Percentiles rank a stretch among this genome's conserved stretches.
These are phyloP conservation scores for Trichosporon inkin DNA, from an alignment of 1,284 basidiomycete species.

Conservation along the genomic window DNA sequence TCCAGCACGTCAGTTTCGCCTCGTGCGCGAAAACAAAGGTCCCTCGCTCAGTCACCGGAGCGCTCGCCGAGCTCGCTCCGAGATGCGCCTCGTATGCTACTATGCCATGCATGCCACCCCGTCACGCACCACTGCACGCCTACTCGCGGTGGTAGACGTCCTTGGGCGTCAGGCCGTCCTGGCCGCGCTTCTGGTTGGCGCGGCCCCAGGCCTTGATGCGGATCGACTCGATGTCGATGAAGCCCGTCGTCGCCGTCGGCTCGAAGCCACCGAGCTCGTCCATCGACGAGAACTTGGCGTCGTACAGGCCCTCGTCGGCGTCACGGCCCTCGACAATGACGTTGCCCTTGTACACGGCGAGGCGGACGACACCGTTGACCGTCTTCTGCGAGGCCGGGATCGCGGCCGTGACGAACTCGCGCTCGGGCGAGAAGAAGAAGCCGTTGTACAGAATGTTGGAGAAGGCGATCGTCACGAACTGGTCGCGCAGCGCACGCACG, in stretches of 20 bases:
- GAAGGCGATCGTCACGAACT: constrained; percentile 87
- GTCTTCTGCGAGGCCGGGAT: constrained; percentile 92
- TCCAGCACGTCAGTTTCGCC: no score
- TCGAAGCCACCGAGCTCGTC: constrained; percentile 98
- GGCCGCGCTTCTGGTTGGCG: constrained; percentile 63
- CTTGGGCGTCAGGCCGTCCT: constrained; percentile 67
- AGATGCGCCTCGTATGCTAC: not conserved
- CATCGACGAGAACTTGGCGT: constrained; percentile 97
- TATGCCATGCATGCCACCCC: constrained; percentile 10
- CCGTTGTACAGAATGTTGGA: constrained; percentile 90
- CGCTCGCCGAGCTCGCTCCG: not conserved
- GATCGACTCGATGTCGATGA: constrained; percentile 93
- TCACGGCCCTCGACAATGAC: constrained; percentile 87
- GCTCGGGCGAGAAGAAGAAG: constrained; percentile 92
- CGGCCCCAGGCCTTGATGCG: constrained; percentile 82
- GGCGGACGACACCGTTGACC: constrained; percentile 85
- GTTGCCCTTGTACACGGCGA: constrained; percentile 96
- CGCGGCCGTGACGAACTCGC: constrained; percentile 85
- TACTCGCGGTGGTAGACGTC: constrained; percentile 65
- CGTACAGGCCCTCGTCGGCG: constrained; percentile 87
- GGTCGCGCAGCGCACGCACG: constrained; percentile 88
- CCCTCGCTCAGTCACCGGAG: no score
- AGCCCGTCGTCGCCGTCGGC: constrained; percentile 83
- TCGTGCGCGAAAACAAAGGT: no score
- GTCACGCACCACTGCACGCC: not conserved